A percentile compares a stretch with the other conserved stretches of the same genome.
These are phyloP conservation scores for Amoebophrya sp. DNA, from an alignment of 169 alveolate genomes.

Conservation along the genomic window DNA sequence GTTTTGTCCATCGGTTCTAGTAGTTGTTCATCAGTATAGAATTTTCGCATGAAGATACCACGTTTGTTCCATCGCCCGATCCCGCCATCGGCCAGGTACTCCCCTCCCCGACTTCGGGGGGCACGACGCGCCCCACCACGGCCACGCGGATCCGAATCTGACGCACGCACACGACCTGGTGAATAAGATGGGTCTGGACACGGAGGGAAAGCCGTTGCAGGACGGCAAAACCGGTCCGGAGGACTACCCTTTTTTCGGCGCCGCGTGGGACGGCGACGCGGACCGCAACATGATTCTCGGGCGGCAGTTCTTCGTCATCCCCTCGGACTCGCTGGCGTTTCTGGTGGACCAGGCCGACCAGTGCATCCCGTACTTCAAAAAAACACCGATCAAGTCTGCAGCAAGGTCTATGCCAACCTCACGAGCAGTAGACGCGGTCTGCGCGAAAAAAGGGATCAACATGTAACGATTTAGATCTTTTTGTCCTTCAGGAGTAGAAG, in stretches of 20 bases:
- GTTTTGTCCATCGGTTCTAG: too few species aligned
- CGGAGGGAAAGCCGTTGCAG: constrained; percentile 19
- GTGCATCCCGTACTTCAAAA: constrained; percentile 55
- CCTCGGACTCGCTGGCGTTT: constrained; percentile 85
- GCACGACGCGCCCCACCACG: constrained; percentile 25
- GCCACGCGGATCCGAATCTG: constrained; percentile 47
- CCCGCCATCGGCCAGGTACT: constrained; percentile 38
- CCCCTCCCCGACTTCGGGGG: constrained; percentile 69
- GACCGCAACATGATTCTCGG: constrained; percentile 89
- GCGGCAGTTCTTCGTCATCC: constrained; percentile 80
- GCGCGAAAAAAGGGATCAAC: constrained; percentile 41
- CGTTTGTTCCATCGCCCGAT: constrained; percentile 32
- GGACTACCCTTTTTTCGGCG: constrained; percentile 74
- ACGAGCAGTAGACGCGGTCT: constrained; percentile 79
- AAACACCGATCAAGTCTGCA: constrained; percentile 67
- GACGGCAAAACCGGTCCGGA: neutral
- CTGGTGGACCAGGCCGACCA: constrained; percentile 69
- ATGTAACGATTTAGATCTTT: neutral
- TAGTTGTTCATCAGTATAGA: too few species aligned
- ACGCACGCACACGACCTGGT: constrained; percentile 83
- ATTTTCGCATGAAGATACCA: too few species aligned
- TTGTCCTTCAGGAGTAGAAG: neutral
- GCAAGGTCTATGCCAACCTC: constrained; percentile 95
- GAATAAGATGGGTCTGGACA: constrained; percentile 44
- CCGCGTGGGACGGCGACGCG: constrained; percentile 94